These are phyloP conservation scores for Blepharisma undulans DNA, from an alignment of 169 alveolate genomes.

Conservation along the genomic window DNA sequence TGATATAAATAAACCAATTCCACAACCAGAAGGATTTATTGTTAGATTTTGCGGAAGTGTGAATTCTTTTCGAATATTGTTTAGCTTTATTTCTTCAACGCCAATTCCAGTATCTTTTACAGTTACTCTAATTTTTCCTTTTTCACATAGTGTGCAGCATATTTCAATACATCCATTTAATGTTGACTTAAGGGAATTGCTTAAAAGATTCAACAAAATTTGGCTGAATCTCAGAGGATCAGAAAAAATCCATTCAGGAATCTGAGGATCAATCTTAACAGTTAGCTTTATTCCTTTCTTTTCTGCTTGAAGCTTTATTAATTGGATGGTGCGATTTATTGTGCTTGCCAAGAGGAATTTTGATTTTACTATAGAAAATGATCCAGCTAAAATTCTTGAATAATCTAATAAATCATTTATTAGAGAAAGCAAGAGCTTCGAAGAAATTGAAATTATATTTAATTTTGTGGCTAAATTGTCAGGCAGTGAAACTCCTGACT, in stretches of 20 bases:
- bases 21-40: slow-evolving; percentile 1
- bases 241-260: neutral
- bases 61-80: neutral
- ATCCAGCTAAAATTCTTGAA: neutral
- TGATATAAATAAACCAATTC: slow-evolving; percentile 4
- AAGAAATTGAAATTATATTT: neutral
- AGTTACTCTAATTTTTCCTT: neutral
- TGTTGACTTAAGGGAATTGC: slow-evolving; percentile 44
- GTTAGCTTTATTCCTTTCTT: neutral
- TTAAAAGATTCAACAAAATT: slow-evolving; percentile 33
- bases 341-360: neutral
- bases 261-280: neutral
- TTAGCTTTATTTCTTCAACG: neutral
- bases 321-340: neutral
- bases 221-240: slow-evolving; percentile 34
- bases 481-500: neutral
- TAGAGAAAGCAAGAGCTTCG: neutral
- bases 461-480: neutral
- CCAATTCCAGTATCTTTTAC: slow-evolving; percentile 43
- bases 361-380: neutral
- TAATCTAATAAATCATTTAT: slow-evolving; percentile 24
- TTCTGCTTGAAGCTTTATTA: neutral
- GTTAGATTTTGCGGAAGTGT: neutral
- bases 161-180: neutral
- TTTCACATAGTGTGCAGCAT: neutral